Evolutionary conservation across 371 early-diverging fungal genomes (phyloP).

Genomic region (Rhizomucor miehei): DNA sequence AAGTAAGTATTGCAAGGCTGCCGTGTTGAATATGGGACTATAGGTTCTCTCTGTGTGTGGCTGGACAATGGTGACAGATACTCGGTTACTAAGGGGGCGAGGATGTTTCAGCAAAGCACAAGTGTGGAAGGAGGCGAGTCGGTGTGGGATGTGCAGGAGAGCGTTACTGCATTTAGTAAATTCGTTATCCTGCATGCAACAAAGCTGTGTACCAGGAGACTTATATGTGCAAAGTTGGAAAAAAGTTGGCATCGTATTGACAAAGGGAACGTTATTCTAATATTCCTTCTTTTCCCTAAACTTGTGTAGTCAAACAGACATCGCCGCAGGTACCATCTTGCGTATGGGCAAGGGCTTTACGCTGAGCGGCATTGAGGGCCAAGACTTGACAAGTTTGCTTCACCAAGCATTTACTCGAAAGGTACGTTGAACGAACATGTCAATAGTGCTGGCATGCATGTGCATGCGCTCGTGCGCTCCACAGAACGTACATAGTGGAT

Average conservation of each 20-base stretch:
- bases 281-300: neutral
- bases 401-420: conserved; percentile 78
- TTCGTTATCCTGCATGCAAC: neutral
- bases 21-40: neutral
- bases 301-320: conserved; percentile 62
- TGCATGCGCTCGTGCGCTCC: conserved; percentile 16
- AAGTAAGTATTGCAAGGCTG: conserved; percentile 32
- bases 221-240: neutral
- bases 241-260: neutral
- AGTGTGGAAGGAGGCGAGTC: too few relatives aligned
- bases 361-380: conserved; percentile 69
- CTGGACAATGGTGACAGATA: neutral
- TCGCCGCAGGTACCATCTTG: conserved; percentile 71
- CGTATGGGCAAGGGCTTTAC: conserved; percentile 94
- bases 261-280: neutral
- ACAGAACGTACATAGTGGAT: neutral
- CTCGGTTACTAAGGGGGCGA: neutral
- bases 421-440: conserved; percentile 22
- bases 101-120: too few relatives aligned
- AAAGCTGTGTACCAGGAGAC: neutral
- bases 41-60: too few relatives aligned
- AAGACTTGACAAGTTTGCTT: conserved; percentile 80
- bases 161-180: neutral
- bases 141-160: too few relatives aligned
- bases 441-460: conserved; percentile 11